Evolutionary conservation across 805 yeast genomes (phyloP).

Genomic region (Saccharomyces paradoxus): DNA sequence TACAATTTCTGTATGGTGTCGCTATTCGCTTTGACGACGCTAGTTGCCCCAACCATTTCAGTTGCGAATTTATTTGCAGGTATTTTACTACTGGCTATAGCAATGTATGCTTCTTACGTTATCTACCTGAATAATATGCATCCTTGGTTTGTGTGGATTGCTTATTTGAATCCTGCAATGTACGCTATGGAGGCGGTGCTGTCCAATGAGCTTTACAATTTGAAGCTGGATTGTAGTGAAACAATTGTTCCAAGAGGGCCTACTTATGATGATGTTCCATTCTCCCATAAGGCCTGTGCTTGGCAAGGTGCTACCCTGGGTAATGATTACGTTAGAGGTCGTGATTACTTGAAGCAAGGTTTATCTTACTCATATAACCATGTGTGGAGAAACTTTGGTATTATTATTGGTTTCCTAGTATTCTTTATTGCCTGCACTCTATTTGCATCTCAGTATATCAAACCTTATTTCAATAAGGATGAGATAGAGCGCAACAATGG

Average conservation of each 20-base stretch:
- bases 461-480: slow-evolving; percentile 18
- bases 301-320: slow-evolving; percentile 59
- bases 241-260: slow-evolving; percentile 54
- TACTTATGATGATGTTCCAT: slow-evolving; percentile 36
- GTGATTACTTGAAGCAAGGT: slow-evolving; percentile 40
- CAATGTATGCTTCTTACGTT: slow-evolving; percentile 59
- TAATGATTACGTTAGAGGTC: slow-evolving; percentile 43
- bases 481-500: slow-evolving; percentile 7
- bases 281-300: slow-evolving; percentile 43
- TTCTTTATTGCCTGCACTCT: slow-evolving; percentile 29
- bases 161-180: slow-evolving; percentile 48
- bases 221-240: slow-evolving; percentile 46
- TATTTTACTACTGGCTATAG: slow-evolving; percentile 40
- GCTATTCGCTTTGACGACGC: slow-evolving; percentile 47
- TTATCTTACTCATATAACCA: slow-evolving; percentile 48
- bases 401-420: slow-evolving; percentile 42
- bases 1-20: slow-evolving; percentile 42
- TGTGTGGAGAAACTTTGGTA: slow-evolving; percentile 75
- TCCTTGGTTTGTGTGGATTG: slow-evolving; percentile 66
- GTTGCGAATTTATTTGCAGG: slow-evolving; percentile 58
- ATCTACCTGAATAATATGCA: slow-evolving; percentile 54
- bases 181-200: slow-evolving; percentile 58
- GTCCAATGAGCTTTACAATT: slow-evolving; percentile 55
- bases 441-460: slow-evolving; percentile 28
- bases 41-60: slow-evolving; percentile 41